These are phyloP conservation scores for Blastocrithidia nonstop DNA, from an alignment of 208 protist species.

Conservation along the genomic window DNA sequence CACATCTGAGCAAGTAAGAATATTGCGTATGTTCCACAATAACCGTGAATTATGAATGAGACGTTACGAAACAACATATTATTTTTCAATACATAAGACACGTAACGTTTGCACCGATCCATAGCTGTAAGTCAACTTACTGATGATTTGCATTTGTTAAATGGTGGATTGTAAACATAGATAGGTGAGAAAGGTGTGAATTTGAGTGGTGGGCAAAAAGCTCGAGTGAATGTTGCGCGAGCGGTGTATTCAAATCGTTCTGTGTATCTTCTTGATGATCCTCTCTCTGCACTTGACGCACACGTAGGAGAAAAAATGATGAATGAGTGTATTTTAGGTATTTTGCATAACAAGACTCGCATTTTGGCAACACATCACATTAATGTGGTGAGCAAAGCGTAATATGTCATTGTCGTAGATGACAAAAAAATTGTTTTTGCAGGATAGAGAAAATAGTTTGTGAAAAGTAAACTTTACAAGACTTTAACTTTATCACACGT, in stretches of 20 bases:
- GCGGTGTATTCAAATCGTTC: constrained; percentile 76
- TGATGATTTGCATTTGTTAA: constrained; percentile 51
- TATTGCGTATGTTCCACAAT: constrained; percentile 84
- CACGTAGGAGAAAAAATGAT: constrained; percentile 57
- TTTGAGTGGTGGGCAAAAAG: constrained; percentile 79
- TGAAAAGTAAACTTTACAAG: constrained; percentile 16
- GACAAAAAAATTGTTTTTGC: constrained; percentile 16
- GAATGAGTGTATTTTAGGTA: constrained; percentile 20
- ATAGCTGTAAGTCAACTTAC: constrained; percentile 41
- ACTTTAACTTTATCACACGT: constrained; percentile 2
- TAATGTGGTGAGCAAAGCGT: constrained; percentile 2
- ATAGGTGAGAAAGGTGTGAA: constrained; percentile 35
- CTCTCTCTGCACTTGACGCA: constrained; percentile 86
- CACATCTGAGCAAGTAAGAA: constrained; percentile 7
- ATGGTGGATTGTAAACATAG: constrained; percentile 14
- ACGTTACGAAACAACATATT: constrained; percentile 88
- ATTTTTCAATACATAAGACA: constrained; percentile 39
- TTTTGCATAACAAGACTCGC: constrained; percentile 60
- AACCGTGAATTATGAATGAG: constrained; percentile 86
- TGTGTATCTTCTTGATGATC: constrained; percentile 84
- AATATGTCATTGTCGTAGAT: constrained; percentile 70
- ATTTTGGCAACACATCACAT: constrained; percentile 91
- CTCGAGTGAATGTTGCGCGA: constrained; percentile 69
- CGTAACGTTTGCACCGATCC: constrained; percentile 7
- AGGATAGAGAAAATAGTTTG: constrained; percentile 10